A percentile compares a stretch with the other conserved stretches of the same genome.
These are phyloP conservation scores for Scytalidium lignicola DNA, from an alignment of 2,329 filamentous ascomycete species.

Conservation along the genomic window DNA sequence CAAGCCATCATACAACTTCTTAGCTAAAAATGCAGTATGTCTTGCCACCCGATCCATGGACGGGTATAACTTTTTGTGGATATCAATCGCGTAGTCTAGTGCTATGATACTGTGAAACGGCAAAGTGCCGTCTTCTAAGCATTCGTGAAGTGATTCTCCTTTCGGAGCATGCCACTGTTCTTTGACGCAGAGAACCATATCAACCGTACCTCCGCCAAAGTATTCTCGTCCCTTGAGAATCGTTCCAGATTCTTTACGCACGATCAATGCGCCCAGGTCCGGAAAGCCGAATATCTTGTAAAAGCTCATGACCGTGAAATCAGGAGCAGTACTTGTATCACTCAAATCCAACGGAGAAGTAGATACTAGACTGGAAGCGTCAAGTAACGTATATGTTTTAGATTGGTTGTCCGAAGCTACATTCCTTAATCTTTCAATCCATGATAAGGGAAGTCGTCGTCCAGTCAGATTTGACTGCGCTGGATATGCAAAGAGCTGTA, in stretches of 20 bases:
- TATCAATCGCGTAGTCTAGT: conserved; percentile 65
- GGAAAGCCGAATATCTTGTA: conserved; percentile 99
- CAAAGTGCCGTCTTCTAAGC: conserved; percentile 85
- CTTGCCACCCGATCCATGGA: conserved; percentile 63
- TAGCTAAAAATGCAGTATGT: conserved; percentile 65
- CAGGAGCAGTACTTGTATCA: conserved; percentile 57
- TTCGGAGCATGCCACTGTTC: conserved; percentile 83
- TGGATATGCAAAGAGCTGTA: conserved; percentile 70
- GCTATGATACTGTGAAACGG: conserved; percentile 89
- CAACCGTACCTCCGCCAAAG: conserved; percentile 92
- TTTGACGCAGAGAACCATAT: conserved; percentile 74
- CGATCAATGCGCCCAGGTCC: conserved; percentile 78
- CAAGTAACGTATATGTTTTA: conserved; percentile 62
- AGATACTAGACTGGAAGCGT: conserved; percentile 76
- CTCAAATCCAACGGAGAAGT: conserved; percentile 72
- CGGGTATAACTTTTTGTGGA: conserved; percentile 65
- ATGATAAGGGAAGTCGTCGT: conserved; percentile 64
- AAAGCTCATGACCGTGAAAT: conserved; percentile 83
- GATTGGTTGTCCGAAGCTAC: conserved; percentile 17
- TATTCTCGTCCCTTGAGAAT: conserved; percentile 66
- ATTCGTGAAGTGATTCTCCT: conserved; percentile 65
- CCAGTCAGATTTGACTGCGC: conserved; percentile 94
- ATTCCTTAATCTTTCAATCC: conserved; percentile 50
- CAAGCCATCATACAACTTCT: conserved; percentile 54
- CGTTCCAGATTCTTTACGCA: conserved; percentile 64